Evolutionary conservation across 768 basidiomycete genomes (phyloP).

Genomic region (Lentinula sp.): DNA sequence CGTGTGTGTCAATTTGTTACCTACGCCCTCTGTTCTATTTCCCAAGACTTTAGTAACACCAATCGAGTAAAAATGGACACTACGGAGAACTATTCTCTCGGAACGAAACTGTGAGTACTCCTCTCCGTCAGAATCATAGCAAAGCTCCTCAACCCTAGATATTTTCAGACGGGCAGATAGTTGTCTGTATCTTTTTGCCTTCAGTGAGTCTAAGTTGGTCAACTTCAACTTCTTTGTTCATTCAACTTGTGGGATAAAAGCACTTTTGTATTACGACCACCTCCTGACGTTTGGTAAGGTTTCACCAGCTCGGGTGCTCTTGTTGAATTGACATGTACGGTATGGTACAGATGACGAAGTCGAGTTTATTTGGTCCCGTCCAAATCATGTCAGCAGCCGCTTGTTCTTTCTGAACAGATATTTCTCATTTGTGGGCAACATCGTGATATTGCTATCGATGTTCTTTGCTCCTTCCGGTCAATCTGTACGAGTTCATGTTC

Average conservation of each 20-base stretch:
- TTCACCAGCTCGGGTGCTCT: not conserved
- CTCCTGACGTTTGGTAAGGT: not conserved
- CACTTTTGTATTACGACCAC: not conserved
- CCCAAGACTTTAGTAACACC: not conserved
- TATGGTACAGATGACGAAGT: not conserved
- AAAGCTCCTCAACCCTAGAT: too few species aligned
- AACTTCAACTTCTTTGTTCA: too few species aligned
- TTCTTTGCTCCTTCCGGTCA: not conserved
- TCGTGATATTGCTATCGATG: slow-evolving; percentile 1
- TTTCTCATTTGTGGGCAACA: not conserved
- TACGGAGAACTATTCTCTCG: not conserved
- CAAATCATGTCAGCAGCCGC: not conserved
- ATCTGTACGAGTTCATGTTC: not conserved
- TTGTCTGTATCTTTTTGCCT: not conserved
- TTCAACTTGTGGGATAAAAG: not conserved
- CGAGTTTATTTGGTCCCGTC: not conserved
- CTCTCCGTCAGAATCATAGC: not conserved
- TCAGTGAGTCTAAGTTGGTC: not conserved
- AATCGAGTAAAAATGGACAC: not conserved
- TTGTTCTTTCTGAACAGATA: not conserved
- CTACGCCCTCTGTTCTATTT: not conserved
- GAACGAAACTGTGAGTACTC: not conserved
- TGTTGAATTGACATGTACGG: not conserved
- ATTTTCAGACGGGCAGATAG: not conserved
- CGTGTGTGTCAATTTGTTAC: not conserved